Evolutionary conservation across 108 stramenopile species (phyloP).

Genomic region (Craspedostauros australis): DNA sequence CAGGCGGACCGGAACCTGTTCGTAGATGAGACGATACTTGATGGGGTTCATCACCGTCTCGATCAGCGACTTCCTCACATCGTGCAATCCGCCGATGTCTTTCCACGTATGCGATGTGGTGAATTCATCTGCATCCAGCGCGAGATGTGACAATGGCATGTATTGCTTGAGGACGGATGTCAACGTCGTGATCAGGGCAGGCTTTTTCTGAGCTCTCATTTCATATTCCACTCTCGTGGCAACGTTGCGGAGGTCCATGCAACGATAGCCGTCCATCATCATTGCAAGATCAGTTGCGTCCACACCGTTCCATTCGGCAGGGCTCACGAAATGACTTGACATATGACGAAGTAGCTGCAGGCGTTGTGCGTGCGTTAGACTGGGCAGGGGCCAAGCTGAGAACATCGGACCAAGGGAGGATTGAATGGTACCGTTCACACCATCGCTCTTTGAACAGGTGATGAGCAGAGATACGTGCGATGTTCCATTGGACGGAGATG

Average conservation of each 20-base stretch:
- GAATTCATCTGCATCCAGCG: not conserved
- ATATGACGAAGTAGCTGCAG: not conserved
- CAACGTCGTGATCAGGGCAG: slow-evolving; percentile 1
- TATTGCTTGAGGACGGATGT: slow-evolving; percentile 9
- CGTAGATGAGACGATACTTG: slow-evolving; percentile 58
- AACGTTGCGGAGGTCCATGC: slow-evolving; percentile 49
- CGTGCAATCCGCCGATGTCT: slow-evolving; percentile 67
- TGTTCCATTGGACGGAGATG: slow-evolving; percentile 2
- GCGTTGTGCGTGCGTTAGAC: slow-evolving; percentile 1
- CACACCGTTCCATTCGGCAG: not conserved
- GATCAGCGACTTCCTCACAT: slow-evolving; percentile 55
- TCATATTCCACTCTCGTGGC: slow-evolving; percentile 27
- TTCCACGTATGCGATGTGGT: slow-evolving; percentile 32
- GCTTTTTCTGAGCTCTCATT: not conserved
- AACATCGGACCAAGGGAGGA: not conserved
- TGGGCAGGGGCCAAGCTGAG: slow-evolving; percentile 3
- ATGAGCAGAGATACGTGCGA: not conserved
- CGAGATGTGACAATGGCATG: slow-evolving; percentile 21
- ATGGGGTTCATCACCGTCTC: slow-evolving; percentile 59
- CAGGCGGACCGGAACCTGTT: slow-evolving; percentile 50
- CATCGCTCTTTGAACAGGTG: too few species aligned
- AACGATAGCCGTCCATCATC: slow-evolving; percentile 52
- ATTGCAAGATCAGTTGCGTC: too few species aligned
- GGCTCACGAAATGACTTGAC: not conserved
- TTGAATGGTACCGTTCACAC: slow-evolving; percentile 1